phyloP scores from a whole-genome alignment of 1,284 basidiomycete species.

The Microbotryum saponariae region DNA sequence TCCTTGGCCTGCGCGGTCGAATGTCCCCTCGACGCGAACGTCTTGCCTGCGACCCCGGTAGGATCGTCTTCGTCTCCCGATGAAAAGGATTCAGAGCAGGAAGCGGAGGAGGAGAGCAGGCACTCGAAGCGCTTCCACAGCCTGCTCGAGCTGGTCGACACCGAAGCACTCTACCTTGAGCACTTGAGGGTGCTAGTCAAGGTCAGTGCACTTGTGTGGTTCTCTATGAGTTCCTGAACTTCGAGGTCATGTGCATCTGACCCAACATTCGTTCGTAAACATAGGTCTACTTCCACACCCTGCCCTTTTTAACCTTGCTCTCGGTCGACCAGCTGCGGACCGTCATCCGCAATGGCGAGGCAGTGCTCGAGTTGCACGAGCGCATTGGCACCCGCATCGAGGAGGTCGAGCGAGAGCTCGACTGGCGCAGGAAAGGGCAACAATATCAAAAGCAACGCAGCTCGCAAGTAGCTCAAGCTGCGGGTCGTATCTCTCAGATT shows the following conservation, averaged over 20 bases:
- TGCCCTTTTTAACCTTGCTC: constrained; percentile 43
- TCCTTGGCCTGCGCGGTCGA: too few relatives aligned
- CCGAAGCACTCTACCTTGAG: constrained; percentile 69
- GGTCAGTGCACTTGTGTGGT: constrained; percentile 45
- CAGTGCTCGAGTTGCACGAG: constrained; percentile 67
- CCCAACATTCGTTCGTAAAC: not conserved
- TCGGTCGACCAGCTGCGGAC: constrained; percentile 38
- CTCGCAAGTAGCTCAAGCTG: constrained; percentile 42
- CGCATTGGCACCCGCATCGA: constrained; percentile 50
- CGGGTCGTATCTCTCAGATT: constrained; percentile 53
- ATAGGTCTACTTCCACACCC: constrained; percentile 45
- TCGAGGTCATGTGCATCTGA: not conserved
- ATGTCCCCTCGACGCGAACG: too few relatives aligned
- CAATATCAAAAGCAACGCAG: not conserved
- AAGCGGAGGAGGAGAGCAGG: too few relatives aligned
- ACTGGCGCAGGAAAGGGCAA: constrained; percentile 36
- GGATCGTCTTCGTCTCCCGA: too few relatives aligned
- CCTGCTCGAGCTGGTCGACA: constrained; percentile 68
- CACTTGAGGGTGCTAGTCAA: constrained; percentile 68
- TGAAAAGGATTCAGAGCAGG: too few relatives aligned
- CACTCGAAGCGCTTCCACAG: constrained; percentile 49
- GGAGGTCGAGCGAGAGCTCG: constrained; percentile 53
- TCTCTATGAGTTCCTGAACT: constrained; percentile 28
- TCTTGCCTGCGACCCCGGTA: too few relatives aligned
- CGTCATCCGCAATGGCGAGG: constrained; percentile 62